Conservation (phyloP, 495 filamentous ascomycete species). For the Darksidea phi region DNA sequence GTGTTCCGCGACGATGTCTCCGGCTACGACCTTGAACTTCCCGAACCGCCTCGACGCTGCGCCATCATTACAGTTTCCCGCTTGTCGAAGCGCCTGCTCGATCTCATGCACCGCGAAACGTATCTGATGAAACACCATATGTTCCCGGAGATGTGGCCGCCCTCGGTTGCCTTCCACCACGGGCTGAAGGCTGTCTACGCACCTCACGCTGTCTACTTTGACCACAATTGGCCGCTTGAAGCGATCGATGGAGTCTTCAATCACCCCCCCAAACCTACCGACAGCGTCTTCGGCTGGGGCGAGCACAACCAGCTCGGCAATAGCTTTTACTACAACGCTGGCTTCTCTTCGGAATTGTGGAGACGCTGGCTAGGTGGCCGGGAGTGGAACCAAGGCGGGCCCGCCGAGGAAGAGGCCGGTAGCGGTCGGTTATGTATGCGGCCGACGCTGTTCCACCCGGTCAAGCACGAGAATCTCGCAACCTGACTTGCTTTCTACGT, state of each 20-base stretch:
- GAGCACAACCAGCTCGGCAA: conserved; percentile 53
- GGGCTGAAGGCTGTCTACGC: conserved; percentile 48
- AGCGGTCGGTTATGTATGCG: conserved; percentile 43
- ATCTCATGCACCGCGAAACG: conserved; percentile 45
- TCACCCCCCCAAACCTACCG: conserved; percentile 44
- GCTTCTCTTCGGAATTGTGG: conserved; percentile 49
- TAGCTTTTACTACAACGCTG: conserved; percentile 52
- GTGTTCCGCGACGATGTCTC: conserved; percentile 47
- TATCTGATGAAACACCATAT: conserved; percentile 42
- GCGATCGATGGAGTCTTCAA: conserved; percentile 44
- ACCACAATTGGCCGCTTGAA: conserved; percentile 51
- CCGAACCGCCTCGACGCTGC: conserved; percentile 43
- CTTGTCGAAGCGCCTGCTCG: conserved; percentile 42
- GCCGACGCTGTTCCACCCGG: conserved; percentile 42
- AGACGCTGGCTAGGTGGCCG: conserved; percentile 50
- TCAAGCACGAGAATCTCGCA: conserved; percentile 42
- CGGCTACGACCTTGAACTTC: conserved; percentile 43
- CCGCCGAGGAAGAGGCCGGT: conserved; percentile 39
- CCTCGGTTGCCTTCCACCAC: conserved; percentile 43
- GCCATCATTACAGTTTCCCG: conserved; percentile 48
- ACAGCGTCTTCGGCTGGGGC: conserved; percentile 51
- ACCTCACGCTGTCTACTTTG: conserved; percentile 52
- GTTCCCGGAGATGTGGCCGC: conserved; percentile 49
- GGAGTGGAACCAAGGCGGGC: conserved; percentile 49
- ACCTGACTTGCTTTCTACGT: conserved; percentile 19